Base-by-base conservation (phyloP, 805 yeast species). In the Barnettozyma sucrosica region DNA sequence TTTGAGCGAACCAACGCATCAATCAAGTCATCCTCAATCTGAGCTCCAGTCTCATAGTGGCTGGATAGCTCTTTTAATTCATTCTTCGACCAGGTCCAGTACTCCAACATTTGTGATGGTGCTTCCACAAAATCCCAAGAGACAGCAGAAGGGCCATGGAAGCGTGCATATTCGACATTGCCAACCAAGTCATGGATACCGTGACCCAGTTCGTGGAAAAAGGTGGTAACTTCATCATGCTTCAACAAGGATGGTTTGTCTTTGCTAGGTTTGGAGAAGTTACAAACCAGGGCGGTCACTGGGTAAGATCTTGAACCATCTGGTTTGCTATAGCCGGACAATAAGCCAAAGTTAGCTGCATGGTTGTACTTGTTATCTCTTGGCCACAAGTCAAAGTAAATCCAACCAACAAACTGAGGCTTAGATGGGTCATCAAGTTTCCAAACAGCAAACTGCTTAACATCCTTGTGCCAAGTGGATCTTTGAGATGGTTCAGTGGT, bases 151-250 rank as follows among this genome's bases (percentile, higher is more conserved):
- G 73, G 70, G 20, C 95, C 95, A 59, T 80, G 84, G 66, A 86
- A 87, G 52, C 83, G 73, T 2, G 84, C 73, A 54, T 76, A 80
- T 49, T 69, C 70, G 24, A 90, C 83, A 51, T 75, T 70, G 10
- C 90, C 86, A 47, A 87, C 73, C 42, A 86, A 66, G 55, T 80
- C 84, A 65, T 88, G 96, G 48, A 88, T 83, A 48, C 95, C 96
- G 60, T 88, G 96, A 23, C 96, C 96, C 54, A 87, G 73, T 65
- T 88, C 96, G 61, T 88, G 96, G 81, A 88, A 88, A 55, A 88
- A 83, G 0, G 95, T 88, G 20, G 81, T 81, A 11, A 87, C 87
- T 62, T 87, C 95, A 53, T 71, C 72, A 62, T 88, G 95, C 57
- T 83, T 82, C 57, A 88, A 74, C 55, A 88, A 70, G 1, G 90